phyloP scores from a whole-genome alignment of 352 stramenopile genomes.

The Phytopythium kandeliae region DNA sequence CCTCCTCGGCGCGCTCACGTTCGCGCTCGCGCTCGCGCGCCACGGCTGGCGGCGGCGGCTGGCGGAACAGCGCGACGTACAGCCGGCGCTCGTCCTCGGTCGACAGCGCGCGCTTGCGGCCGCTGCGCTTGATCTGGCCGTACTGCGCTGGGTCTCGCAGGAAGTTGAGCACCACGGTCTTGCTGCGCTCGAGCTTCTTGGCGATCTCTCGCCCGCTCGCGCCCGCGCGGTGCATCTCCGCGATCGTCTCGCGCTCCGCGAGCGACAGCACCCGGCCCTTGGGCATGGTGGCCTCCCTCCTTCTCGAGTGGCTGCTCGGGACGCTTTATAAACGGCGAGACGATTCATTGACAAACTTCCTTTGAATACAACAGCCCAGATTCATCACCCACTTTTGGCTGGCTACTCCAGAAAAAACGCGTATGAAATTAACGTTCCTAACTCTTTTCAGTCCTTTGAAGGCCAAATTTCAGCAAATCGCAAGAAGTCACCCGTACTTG shows the following conservation, averaged over 20 bases:
- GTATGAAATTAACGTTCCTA: too few species aligned
- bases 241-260: constrained; percentile 41
- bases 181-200: constrained; percentile 38
- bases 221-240: constrained; percentile 25
- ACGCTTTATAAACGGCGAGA: too few species aligned
- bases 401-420: too few species aligned
- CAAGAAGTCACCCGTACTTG: too few species aligned
- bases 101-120: constrained; percentile 39
- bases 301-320: not conserved
- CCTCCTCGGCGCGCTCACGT: too few species aligned
- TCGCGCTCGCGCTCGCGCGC: not conserved
- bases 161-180: constrained; percentile 59
- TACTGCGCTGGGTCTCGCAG: constrained; percentile 39
- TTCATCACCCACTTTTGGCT: too few species aligned
- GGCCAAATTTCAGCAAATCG: too few species aligned
- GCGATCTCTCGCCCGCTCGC: constrained; percentile 45
- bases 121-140: constrained; percentile 42
- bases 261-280: constrained; percentile 32
- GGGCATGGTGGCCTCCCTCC: constrained; percentile 18
- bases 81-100: constrained; percentile 36
- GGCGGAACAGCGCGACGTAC: constrained; percentile 23
- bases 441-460: too few species aligned
- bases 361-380: too few species aligned
- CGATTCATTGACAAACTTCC: too few species aligned
- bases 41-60: not conserved